These are phyloP conservation scores for Solanum hybrid DNA, from an alignment of 305 asterid species.

Conservation along the genomic window DNA sequence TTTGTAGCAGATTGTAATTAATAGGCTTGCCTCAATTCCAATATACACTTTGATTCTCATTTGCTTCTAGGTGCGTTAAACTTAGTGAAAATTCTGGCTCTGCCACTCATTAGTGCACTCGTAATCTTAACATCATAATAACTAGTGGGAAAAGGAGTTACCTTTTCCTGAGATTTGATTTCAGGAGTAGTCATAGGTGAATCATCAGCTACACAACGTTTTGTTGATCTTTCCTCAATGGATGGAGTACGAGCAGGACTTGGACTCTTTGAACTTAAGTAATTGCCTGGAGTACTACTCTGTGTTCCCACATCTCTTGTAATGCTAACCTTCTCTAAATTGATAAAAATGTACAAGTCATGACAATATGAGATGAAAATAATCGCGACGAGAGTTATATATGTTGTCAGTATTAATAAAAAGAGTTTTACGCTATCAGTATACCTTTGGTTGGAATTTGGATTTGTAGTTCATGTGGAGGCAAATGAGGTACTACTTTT, in stretches of 20 bases:
- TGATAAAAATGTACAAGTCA: background rate
- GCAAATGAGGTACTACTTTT: background rate
- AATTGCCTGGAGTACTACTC: constrained; percentile 35
- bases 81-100: too few relatives aligned
- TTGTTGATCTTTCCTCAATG: constrained; percentile 40
- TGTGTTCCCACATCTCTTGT: constrained; percentile 68
- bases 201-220: constrained; percentile 20
- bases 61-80: too few relatives aligned
- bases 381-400: background rate
- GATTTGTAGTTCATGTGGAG: constrained; percentile 21
- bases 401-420: background rate
- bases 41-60: background rate
- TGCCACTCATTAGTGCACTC: background rate
- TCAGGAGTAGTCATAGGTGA: constrained; percentile 39
- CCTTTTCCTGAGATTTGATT: constrained; percentile 16
- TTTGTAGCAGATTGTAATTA: background rate
- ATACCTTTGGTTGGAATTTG: constrained; percentile 35
- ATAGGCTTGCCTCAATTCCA: background rate
- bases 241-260: constrained; percentile 54
- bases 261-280: constrained; percentile 27
- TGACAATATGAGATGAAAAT: background rate
- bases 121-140: background rate
- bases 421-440: background rate
- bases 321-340: constrained; percentile 29
- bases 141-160: background rate